Evolutionary conservation across 257 asterid species (phyloP).

Genomic region (Paraleonurus japonicus): DNA sequence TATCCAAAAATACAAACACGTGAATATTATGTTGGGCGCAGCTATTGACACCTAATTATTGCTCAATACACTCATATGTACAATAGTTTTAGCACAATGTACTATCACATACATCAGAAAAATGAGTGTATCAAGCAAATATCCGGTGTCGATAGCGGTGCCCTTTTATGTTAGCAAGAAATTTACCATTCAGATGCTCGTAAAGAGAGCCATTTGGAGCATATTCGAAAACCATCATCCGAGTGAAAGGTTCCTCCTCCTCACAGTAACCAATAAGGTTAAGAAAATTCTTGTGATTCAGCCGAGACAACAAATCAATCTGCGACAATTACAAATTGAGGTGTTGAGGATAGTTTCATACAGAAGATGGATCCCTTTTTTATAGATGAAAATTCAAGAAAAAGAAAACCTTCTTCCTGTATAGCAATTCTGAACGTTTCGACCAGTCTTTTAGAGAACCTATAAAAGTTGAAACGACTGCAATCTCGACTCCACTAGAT

Average conservation of each 20-base stretch:
- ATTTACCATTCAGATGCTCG: conserved; percentile 88
- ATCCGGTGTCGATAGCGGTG: no score
- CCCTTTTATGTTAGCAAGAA: neutral
- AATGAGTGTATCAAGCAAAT: no score
- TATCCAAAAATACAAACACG: neutral
- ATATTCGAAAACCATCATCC: conserved; percentile 98
- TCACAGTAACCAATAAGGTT: conserved; percentile 91
- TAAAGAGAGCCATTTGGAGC: conserved; percentile 84
- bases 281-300: conserved; percentile 91
- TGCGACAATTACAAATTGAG: conserved; percentile 20
- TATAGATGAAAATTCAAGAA: neutral
- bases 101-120: no score
- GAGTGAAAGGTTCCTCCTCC: conserved; percentile 80
- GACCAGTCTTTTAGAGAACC: conserved; percentile 69
- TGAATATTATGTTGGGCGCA: neutral
- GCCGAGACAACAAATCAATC: conserved; percentile 76
- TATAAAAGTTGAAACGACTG: conserved; percentile 70
- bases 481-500: conserved; percentile 91
- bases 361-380: neutral
- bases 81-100: no score
- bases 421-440: conserved; percentile 58
- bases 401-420: conserved; percentile 62
- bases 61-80: no score
- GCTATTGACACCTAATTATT: no score
- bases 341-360: neutral